Base-by-base conservation (phyloP, 768 basidiomycete genomes). In the Rhodotorula paludigena region DNA sequence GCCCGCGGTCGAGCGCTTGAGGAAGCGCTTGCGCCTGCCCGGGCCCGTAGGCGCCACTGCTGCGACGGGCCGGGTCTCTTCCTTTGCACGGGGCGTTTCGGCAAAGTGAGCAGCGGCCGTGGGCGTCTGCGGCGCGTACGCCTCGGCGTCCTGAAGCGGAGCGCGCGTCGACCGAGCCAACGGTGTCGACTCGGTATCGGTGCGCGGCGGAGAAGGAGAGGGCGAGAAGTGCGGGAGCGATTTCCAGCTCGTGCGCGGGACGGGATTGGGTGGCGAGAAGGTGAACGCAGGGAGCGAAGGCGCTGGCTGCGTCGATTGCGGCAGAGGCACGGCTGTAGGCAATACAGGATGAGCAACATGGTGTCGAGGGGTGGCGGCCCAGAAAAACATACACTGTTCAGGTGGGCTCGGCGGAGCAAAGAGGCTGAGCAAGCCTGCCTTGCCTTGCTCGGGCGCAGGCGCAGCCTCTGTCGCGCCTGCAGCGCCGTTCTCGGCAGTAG, bases 331-430 rank as follows among this genome's bases (percentile, higher is more conserved):
- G 1, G 48, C 32, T 16, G 53, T 10, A 33, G 44, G 39, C 23
- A 42, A 2, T 6, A 10, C 35, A 8, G 45, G 12, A 9, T 16
- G n/a, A 14, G n/a, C n/a, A n/a, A n/a, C n/a, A n/a, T n/a, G n/a
- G n/a, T n/a, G n/a, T n/a, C n/a, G n/a, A n/a, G n/a, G n/a, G n/a
- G n/a, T n/a, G n/a, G n/a, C n/a, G n/a, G n/a, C n/a, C 35, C 56
- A 42, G 35, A 36, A 18, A n/a, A 35, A 41, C 18, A 44, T 61
- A 33, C 16, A 41, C 52, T 44, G 16, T n/a, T 28, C 35, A 5
- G 52, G 35, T 1, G 66, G 56, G 8, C 57, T 66, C 1, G 54
- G 51, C 21, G 66, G 66, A 23, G 61, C 71, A 48, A 72, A 72
- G 42, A 72, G 28, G 11, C 66, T 45, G 57, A 66, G 23, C 28